Evolutionary conservation across 768 basidiomycete genomes (phyloP).

Genomic region (Auriculariales sp.): DNA sequence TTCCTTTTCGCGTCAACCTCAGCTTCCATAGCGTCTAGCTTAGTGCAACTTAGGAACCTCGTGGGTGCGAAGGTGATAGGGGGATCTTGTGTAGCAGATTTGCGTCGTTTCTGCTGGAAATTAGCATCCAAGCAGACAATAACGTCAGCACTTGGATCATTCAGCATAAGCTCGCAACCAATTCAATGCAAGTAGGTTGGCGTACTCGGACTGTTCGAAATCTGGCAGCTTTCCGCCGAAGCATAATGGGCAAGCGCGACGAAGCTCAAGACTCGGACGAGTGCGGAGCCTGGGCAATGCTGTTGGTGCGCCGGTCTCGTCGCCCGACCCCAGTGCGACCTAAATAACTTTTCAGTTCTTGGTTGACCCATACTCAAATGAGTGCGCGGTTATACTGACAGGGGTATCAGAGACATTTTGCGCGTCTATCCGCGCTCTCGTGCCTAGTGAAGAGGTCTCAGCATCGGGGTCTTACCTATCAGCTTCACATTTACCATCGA

Average conservation of each 20-base stretch:
- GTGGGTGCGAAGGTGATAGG: slow-evolving; percentile 10
- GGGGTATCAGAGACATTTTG: neutral
- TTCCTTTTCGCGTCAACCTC: slow-evolving; percentile 8
- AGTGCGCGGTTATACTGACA: too few species aligned
- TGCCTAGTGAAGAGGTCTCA: neutral
- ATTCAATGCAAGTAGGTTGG: neutral
- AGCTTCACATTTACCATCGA: neutral
- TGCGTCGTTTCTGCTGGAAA: slow-evolving; percentile 18
- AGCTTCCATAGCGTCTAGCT: slow-evolving; percentile 11
- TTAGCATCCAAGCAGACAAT: slow-evolving; percentile 20
- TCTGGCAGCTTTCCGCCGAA: neutral
- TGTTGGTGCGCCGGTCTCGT: neutral
- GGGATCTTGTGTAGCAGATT: slow-evolving; percentile 9
- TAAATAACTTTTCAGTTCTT: too few species aligned
- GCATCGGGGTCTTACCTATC: neutral
- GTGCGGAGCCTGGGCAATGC: neutral
- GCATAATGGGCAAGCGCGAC: neutral
- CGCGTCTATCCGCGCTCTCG: neutral
- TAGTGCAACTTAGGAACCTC: slow-evolving; percentile 11
- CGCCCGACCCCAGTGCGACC: too few species aligned
- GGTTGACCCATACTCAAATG: too few species aligned
- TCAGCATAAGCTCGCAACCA: too few species aligned
- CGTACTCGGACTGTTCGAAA: neutral
- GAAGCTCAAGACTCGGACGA: neutral
- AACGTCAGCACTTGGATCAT: slow-evolving; percentile 10